These are phyloP conservation scores for Trichopus zeylanicus DNA, from an alignment of 116 monocot species.

Conservation along the genomic window DNA sequence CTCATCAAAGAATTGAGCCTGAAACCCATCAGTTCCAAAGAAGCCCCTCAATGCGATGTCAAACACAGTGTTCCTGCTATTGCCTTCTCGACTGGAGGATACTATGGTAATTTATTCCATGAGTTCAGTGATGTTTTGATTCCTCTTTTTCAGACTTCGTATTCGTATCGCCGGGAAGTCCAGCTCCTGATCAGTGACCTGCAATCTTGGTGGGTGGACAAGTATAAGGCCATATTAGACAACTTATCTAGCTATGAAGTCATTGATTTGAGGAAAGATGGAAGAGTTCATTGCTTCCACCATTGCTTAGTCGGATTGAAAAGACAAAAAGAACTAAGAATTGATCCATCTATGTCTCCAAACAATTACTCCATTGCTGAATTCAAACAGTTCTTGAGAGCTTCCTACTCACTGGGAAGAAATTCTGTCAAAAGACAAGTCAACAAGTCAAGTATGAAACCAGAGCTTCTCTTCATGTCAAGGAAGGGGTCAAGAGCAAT, in stretches of 20 bases:
- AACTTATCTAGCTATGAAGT: slow-evolving; percentile 27
- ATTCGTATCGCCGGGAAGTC: slow-evolving; percentile 37
- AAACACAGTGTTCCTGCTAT: slow-evolving; percentile 33
- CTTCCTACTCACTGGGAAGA: slow-evolving; percentile 13
- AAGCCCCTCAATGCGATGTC: slow-evolving; percentile 27
- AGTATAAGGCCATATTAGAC: slow-evolving; percentile 25
- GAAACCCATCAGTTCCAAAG: too few species aligned
- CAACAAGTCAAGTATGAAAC: slow-evolving; percentile 8
- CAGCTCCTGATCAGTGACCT: slow-evolving; percentile 28
- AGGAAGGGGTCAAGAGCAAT: slow-evolving; percentile 19
- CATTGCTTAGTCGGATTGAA: slow-evolving; percentile 22
- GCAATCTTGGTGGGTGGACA: slow-evolving; percentile 27
- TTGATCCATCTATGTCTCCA: slow-evolving; percentile 17
- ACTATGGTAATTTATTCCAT: slow-evolving; percentile 56
- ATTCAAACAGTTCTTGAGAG: slow-evolving; percentile 23
- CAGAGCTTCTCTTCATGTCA: slow-evolving; percentile 29
- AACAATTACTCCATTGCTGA: slow-evolving; percentile 17
- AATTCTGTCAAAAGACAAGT: neutral
- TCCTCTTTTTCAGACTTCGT: slow-evolving; percentile 38
- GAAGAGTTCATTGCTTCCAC: slow-evolving; percentile 35
- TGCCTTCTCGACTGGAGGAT: slow-evolving; percentile 38
- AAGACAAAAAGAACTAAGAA: slow-evolving; percentile 17
- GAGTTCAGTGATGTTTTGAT: slow-evolving; percentile 47
- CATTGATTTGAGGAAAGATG: slow-evolving; percentile 25
- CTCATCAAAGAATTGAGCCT: too few species aligned